Percentiles rank a stretch among this genome's conserved stretches.
Conservation (phyloP, 805 yeast genomes). For the Candida coquimbonensis region DNA sequence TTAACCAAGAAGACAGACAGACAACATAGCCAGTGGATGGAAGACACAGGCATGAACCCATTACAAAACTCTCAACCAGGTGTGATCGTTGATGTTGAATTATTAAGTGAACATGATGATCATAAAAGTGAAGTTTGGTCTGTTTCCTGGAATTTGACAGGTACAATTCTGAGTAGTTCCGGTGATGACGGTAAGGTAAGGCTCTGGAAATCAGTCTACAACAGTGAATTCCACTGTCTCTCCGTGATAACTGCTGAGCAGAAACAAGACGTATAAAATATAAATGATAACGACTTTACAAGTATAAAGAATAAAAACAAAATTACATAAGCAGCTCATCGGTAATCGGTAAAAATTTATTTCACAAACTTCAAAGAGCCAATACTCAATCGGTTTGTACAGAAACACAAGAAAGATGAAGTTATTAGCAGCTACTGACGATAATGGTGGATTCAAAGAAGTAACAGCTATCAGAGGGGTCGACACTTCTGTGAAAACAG, state of each 20-base stretch:
- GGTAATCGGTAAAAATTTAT: not conserved
- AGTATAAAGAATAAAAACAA: no score
- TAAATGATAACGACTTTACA: not conserved
- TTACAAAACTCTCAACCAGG: slow-evolving; percentile 19
- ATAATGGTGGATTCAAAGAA: slow-evolving; percentile 31
- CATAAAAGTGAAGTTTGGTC: slow-evolving; percentile 93
- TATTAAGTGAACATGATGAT: slow-evolving; percentile 62
- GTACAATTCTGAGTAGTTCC: slow-evolving; percentile 84
- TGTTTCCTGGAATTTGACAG: slow-evolving; percentile 91
- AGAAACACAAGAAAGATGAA: slow-evolving; percentile 37
- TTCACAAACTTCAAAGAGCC: no score
- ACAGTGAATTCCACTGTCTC: slow-evolving; percentile 85
- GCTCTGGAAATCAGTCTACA: slow-evolving; percentile 84
- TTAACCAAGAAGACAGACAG: slow-evolving; percentile 6
- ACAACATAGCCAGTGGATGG: slow-evolving; percentile 8
- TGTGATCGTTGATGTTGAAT: slow-evolving; percentile 40
- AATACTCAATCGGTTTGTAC: no score
- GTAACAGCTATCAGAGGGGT: slow-evolving; percentile 59
- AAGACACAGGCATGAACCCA: slow-evolving; percentile 13
- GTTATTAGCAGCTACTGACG: slow-evolving; percentile 56
- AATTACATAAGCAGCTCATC: not conserved
- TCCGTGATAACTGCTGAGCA: slow-evolving; percentile 68
- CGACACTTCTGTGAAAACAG: slow-evolving; percentile 69
- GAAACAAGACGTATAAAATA: slow-evolving; percentile 4
- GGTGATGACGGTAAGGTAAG: slow-evolving; percentile 94